These are phyloP conservation scores for Plectranthus barbatus DNA, from an alignment of 257 asterid genomes.

Conservation along the genomic window DNA sequence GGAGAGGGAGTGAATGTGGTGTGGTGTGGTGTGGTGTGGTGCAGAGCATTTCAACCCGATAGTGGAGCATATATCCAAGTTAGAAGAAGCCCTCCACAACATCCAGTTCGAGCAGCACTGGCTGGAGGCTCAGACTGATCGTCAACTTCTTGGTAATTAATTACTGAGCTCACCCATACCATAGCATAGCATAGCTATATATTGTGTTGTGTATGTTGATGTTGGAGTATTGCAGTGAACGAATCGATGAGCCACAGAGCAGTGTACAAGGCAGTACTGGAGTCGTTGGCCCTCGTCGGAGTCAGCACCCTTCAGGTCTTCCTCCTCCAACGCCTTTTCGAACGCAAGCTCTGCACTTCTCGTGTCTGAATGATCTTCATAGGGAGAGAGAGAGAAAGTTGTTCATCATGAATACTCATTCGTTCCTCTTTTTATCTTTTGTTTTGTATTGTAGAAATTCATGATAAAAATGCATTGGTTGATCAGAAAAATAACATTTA, in stretches of 20 bases:
- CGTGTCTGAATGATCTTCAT: too few species aligned
- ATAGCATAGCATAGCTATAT: too few species aligned
- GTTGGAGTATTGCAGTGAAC: too few species aligned
- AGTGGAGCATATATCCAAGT: constrained; percentile 55
- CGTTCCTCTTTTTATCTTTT: too few species aligned
- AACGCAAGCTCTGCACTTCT: constrained; percentile 41
- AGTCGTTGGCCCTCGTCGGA: constrained; percentile 54
- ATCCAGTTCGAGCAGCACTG: constrained; percentile 76
- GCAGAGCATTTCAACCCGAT: constrained; percentile 73
- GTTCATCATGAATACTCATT: too few species aligned
- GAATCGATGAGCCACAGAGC: constrained; percentile 68
- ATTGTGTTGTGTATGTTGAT: too few species aligned
- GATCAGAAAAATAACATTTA: neutral
- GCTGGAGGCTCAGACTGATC: constrained; percentile 85
- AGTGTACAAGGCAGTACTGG: constrained; percentile 57
- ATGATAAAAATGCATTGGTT: neutral
- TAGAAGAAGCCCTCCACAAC: constrained; percentile 36
- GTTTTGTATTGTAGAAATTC: too few species aligned
- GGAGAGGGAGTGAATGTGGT: too few species aligned
- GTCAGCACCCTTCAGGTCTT: constrained; percentile 55
- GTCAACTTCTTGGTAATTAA: constrained; percentile 54
- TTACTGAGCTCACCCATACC: neutral
- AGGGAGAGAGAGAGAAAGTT: too few species aligned
- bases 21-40: too few species aligned
- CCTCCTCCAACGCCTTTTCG: constrained; percentile 57